These are phyloP conservation scores for Hanseniaspora meyeri DNA, from an alignment of 805 yeast genomes.

Conservation along the genomic window DNA sequence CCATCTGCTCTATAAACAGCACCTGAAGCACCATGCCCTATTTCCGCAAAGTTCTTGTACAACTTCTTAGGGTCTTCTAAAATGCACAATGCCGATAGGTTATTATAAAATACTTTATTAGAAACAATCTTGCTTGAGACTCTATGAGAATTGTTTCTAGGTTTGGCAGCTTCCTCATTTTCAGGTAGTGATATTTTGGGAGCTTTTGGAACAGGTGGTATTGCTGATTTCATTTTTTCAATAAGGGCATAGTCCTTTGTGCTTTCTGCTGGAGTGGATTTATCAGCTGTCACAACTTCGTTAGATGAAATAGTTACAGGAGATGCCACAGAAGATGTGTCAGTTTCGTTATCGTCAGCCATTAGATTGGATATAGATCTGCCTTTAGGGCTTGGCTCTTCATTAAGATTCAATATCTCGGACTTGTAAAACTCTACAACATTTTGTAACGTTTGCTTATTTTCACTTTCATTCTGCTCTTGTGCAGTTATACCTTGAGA, in stretches of 20 bases:
- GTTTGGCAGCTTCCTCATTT: conserved; percentile 1
- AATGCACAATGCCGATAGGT: conserved; percentile 48
- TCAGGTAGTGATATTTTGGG: conserved; percentile 19
- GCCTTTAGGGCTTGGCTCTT: conserved; percentile 21
- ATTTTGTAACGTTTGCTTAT: conserved; percentile 90
- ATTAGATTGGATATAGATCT: not conserved
- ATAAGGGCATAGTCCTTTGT: not conserved
- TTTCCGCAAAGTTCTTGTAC: conserved; percentile 60
- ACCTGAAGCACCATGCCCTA: conserved; percentile 98
- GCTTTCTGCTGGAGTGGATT: not conserved
- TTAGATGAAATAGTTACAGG: not conserved
- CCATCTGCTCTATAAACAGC: conserved; percentile 80
- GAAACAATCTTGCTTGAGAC: conserved; percentile 68
- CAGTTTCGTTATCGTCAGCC: not conserved
- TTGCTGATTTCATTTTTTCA: not conserved
- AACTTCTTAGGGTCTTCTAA: conserved; percentile 63
- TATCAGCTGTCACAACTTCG: not conserved
- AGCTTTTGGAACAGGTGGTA: conserved; percentile 1
- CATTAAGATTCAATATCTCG: conserved; percentile 33
- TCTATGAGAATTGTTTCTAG: conserved; percentile 31
- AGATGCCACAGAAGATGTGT: conserved; percentile 19
- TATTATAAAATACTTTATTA: conserved; percentile 53
- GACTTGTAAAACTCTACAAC: conserved; percentile 77
- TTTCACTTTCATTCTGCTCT: conserved; percentile 59
- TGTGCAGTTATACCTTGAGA: conserved; percentile 79